These are phyloP conservation scores for Ustilago nuda DNA, from an alignment of 1,284 basidiomycete genomes.

Conservation along the genomic window DNA sequence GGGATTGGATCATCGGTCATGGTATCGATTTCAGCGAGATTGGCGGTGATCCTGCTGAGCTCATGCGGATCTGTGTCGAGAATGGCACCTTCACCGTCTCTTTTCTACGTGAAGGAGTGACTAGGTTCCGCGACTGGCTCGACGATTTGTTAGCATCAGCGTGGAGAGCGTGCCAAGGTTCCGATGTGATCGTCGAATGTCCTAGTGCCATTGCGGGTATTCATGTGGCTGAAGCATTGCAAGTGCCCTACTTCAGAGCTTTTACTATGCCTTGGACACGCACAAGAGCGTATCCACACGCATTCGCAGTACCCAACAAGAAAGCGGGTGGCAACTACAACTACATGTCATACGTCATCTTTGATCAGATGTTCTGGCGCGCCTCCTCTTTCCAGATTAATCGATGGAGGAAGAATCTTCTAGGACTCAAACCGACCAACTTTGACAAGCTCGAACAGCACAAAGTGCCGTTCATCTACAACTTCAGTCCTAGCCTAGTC, in stretches of 20 bases:
- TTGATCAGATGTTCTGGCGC: slow-evolving; percentile 98
- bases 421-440: slow-evolving; percentile 83
- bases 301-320: slow-evolving; percentile 92
- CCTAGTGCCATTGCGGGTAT: slow-evolving; percentile 99
- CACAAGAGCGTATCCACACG: slow-evolving; percentile 92
- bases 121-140: slow-evolving; percentile 96
- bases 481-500: slow-evolving; percentile 85
- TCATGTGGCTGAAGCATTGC: slow-evolving; percentile 93
- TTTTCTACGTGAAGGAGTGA: slow-evolving; percentile 88
- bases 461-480: slow-evolving; percentile 97
- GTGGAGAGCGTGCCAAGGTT: slow-evolving; percentile 94
- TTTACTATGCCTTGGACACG: slow-evolving; percentile 84
- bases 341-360: slow-evolving; percentile 95
- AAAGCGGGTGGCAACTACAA: slow-evolving; percentile 94
- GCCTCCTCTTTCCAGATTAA: slow-evolving; percentile 90
- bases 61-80: slow-evolving; percentile 73
- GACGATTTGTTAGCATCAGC: slow-evolving; percentile 92
- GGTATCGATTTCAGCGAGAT: slow-evolving; percentile 93
- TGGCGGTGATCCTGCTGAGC: slow-evolving; percentile 94
- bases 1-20: slow-evolving; percentile 88
- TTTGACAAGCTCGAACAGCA: slow-evolving; percentile 94
- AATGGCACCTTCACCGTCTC: slow-evolving; percentile 90
- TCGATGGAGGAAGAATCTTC: slow-evolving; percentile 83
- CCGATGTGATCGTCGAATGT: slow-evolving; percentile 92
- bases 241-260: slow-evolving; percentile 91